Base-by-base conservation (phyloP, 805 yeast genomes). In the Candida sphagnicola region DNA sequence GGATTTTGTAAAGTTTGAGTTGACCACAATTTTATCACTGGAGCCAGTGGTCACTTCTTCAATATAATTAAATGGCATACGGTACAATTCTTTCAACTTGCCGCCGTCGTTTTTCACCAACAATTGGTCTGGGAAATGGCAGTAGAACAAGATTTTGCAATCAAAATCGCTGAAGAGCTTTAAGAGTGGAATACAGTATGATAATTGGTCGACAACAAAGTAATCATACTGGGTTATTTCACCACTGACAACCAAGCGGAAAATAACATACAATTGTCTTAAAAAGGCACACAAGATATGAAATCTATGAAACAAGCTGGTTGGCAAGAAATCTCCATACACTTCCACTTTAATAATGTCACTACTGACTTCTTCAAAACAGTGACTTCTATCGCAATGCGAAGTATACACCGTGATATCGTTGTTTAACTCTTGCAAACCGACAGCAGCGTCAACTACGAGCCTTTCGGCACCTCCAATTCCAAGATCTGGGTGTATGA, bases 381-480 rank as follows among this genome's bases (percentile, higher is more conserved):
- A 85, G 57, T 93, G 99, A 1, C 65, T 57, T 40, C 59, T 72
- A 57, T 93, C 96, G 61, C 96, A 90, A 56, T 93, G 96, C 0
- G 96, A 89, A 0, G 99, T 91, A 62, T 73, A 88, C 4, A 90
- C 72, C 2, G 72, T 70, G 8, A 93, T 80, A 1, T 67, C 70
- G 54, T 85, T 80, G 4, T 81, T 80, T 21, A 69, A 60, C 2
- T 77, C 71, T 53, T 91, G 88, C 18, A 93, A 64, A 0, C 96
- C 95, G 3, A 88, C 67, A 0, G 98, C 99, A 2, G 95, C 89
- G 61, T 93, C 99, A 1, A 93, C 96, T 2, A 93, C 89, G n/a
- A 95, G 72, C 42, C 99, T 72, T 57, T 93, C 99, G 1, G 99
- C 99, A 3, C 99, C 99, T 4, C 85, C 99, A 41, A 91, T 91